Percentiles rank a stretch among this genome's conserved stretches.
Conservation (phyloP, 768 basidiomycete genomes). For the Russula griseocarnosa region DNA sequence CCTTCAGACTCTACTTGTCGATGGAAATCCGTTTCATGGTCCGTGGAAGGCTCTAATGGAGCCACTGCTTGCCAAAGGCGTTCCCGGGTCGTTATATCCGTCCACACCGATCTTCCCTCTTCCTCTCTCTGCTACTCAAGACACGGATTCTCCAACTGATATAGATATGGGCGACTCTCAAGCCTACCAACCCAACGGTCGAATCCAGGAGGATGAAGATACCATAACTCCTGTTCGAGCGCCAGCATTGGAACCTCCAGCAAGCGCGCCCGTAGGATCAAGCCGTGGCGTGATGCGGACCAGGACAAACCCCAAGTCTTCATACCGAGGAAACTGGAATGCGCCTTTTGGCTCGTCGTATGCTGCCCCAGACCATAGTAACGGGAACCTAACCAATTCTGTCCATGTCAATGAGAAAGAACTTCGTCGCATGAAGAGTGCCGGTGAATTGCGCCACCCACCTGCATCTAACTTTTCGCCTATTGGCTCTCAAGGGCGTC, state of each 20-base stretch:
- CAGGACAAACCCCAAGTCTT: slow-evolving; percentile 63
- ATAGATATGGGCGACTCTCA: slow-evolving; percentile 50
- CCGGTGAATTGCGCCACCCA: slow-evolving; percentile 67
- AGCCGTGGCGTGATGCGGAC: slow-evolving; percentile 49
- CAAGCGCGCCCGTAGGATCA: slow-evolving; percentile 43
- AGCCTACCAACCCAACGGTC: slow-evolving; percentile 38
- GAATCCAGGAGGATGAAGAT: slow-evolving; percentile 63
- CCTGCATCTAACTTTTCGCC: slow-evolving; percentile 30
- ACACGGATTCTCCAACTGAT: slow-evolving; percentile 48
- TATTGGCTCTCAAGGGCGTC: slow-evolving; percentile 39
- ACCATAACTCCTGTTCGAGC: slow-evolving; percentile 66
- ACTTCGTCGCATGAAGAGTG: slow-evolving; percentile 65
- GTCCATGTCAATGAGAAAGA: slow-evolving; percentile 36
- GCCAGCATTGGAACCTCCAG: slow-evolving; percentile 49
- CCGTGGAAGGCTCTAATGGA: slow-evolving; percentile 89
- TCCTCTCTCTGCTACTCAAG: slow-evolving; percentile 45
- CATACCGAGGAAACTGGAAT: slow-evolving; percentile 29
- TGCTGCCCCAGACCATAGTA: slow-evolving; percentile 12
- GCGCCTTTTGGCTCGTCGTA: slow-evolving; percentile 12
- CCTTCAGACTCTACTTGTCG: slow-evolving; percentile 85
- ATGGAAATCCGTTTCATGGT: slow-evolving; percentile 92
- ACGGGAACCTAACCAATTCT: slow-evolving; percentile 38
- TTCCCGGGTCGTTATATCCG: slow-evolving; percentile 57
- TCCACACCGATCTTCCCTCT: slow-evolving; percentile 59
- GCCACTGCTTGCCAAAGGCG: slow-evolving; percentile 66